phyloP scores from a whole-genome alignment of 169 alveolate species.

The Plasmodium malariae region DNA sequence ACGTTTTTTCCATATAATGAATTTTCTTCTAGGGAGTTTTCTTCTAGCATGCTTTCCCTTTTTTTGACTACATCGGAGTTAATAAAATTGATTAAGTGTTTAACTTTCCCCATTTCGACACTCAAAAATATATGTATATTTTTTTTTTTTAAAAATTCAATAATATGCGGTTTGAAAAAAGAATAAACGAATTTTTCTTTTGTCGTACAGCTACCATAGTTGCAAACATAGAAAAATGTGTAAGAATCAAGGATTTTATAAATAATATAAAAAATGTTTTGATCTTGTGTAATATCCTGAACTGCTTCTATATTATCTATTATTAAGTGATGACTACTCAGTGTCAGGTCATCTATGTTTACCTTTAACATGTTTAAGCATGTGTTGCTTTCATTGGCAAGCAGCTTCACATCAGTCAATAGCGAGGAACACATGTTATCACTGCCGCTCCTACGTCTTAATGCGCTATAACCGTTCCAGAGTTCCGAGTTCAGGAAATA shows the following conservation, averaged over 20 bases:
- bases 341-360: not conserved
- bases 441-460: not conserved
- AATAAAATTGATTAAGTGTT: slow-evolving; percentile 44
- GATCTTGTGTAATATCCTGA: slow-evolving; percentile 3
- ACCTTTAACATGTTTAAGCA: slow-evolving; percentile 24
- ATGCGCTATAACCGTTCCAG: not conserved
- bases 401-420: slow-evolving; percentile 2
- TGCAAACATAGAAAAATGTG: slow-evolving; percentile 37
- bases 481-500: slow-evolving; percentile 23
- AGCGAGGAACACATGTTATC: too few species aligned
- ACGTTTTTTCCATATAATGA: not conserved
- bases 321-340: slow-evolving; percentile 9
- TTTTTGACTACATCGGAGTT: slow-evolving; percentile 16
- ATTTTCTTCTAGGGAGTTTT: not conserved
- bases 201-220: slow-evolving; percentile 5
- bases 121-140: slow-evolving; percentile 43
- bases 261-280: slow-evolving; percentile 25
- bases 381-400: not conserved
- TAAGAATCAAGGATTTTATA: slow-evolving; percentile 51
- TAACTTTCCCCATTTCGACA: slow-evolving; percentile 50
- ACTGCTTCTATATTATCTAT: slow-evolving; percentile 19
- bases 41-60: not conserved
- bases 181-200: slow-evolving; percentile 67
- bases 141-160: slow-evolving; percentile 46
- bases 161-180: slow-evolving; percentile 30